Conservation (phyloP, 345 rosid genomes). For the Luvunga scandens region DNA sequence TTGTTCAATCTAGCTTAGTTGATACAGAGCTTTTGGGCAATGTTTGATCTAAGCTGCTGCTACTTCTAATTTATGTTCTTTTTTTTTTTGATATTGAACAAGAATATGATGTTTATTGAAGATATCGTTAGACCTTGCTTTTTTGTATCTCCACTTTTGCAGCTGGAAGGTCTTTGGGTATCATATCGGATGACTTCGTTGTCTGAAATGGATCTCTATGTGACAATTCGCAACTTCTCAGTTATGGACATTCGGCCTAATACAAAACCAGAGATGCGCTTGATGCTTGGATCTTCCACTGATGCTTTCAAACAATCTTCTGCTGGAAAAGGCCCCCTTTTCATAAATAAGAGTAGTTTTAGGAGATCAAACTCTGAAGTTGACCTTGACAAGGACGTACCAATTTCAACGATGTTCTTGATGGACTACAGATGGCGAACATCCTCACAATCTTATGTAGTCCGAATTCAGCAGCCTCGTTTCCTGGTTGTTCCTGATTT, state of each 20-base stretch:
- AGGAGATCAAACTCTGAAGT: conserved; percentile 48
- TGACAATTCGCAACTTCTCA: conserved; percentile 87
- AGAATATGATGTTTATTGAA: background rate
- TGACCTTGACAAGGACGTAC: conserved; percentile 48
- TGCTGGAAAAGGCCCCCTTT: conserved; percentile 53
- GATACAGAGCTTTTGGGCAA: background rate
- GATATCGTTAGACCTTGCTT: background rate
- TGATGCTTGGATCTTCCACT: conserved; percentile 95
- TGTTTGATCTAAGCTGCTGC: background rate
- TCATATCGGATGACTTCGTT: conserved; percentile 84
- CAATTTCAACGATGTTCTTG: conserved; percentile 86
- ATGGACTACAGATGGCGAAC: conserved; percentile 94
- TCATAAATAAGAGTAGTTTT: conserved; percentile 48
- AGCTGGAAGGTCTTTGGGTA: conserved; percentile 98
- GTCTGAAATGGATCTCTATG: conserved; percentile 90
- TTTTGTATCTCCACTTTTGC: conserved; percentile 26
- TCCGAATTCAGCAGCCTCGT: conserved; percentile 92
- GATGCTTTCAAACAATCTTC: conserved; percentile 81
- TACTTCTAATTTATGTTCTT: background rate
- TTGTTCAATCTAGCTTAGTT: background rate
- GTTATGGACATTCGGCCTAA: conserved; percentile 81
- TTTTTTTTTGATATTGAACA: background rate
- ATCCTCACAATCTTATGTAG: conserved; percentile 82
- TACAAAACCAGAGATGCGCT: conserved; percentile 94
- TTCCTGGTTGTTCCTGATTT: conserved; percentile 96